Evolutionary conservation across 306 rosid species (phyloP).

Genomic region (Casuarina glauca): DNA sequence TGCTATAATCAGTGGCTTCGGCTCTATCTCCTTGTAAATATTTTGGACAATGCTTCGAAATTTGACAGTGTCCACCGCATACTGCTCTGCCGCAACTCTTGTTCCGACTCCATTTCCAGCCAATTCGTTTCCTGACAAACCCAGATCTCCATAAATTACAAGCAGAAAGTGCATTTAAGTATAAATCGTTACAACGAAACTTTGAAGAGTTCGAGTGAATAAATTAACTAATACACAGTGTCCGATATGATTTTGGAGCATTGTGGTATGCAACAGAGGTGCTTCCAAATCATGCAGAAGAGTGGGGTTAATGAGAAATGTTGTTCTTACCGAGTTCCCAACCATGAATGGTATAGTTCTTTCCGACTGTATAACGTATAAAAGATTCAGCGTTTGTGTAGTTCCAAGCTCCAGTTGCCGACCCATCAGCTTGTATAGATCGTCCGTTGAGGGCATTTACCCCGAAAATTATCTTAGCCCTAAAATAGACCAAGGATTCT

Average conservation of each 20-base stretch:
- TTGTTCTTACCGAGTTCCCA: constrained; percentile 89
- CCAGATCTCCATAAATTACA: not conserved
- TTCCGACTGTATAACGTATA: constrained; percentile 66
- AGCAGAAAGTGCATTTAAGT: too few species aligned
- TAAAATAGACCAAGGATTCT: constrained; percentile 41
- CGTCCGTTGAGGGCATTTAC: constrained; percentile 81
- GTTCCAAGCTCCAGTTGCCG: constrained; percentile 77
- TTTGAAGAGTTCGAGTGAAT: not conserved
- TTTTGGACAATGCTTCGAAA: constrained; percentile 51
- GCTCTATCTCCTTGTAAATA: constrained; percentile 38
- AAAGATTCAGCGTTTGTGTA: constrained; percentile 69
- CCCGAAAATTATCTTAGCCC: constrained; percentile 85
- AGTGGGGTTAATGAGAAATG: not conserved
- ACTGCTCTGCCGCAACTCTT: constrained; percentile 63
- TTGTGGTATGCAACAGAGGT: not conserved
- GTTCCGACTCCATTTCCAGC: constrained; percentile 79
- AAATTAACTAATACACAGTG: not conserved
- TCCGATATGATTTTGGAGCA: not conserved
- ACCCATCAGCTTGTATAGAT: constrained; percentile 24
- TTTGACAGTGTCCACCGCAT: constrained; percentile 58
- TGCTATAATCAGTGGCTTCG: constrained; percentile 73
- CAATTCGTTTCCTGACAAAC: constrained; percentile 75
- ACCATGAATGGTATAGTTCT: constrained; percentile 69
- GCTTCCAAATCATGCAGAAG: too few species aligned
- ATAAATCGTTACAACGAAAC: not conserved